Base-by-base conservation (phyloP, 78 protist genomes). In the Dictyostelium firmibasis region DNA sequence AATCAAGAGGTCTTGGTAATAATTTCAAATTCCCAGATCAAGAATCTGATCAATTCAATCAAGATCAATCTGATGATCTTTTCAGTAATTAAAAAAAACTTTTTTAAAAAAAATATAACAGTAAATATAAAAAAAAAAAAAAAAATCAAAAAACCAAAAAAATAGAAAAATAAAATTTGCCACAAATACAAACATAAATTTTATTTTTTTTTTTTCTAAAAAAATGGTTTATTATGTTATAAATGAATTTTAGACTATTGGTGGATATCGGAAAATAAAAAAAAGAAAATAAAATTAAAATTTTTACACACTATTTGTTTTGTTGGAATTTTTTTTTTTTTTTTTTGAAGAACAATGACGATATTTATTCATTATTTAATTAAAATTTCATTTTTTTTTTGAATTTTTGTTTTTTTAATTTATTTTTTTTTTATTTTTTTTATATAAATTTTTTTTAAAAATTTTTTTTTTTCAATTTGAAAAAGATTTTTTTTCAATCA, bases 1-100 rank as follows among this genome's bases (percentile, higher is more conserved):
- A 95, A 74, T 79, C 91, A 7, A 83, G 97, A 47, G 97, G 97
- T 64, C 85, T 95, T 33, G 97, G 97, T 74, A 86, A 81, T 25
- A 79, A 85, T 82, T 85, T 94, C 53, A 84, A 86, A 70, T 94
- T 94, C 96, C 96, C 96, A 92, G 89, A 77, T 38, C 33, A 81
- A 33, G 33, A 62, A 36, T 9, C 27, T 41, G 81, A 31, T 16
- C 36, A 25, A 43, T 27, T 41, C 62, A 83, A 91, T 25, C 74
- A 83, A 69, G 74, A 91, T 44, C 35, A 89, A 33, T 85, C 64
- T 64, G 86, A 91, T 79, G 94, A 91, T 64, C 81, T 91, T 25
- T 91, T 84, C 86, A 81, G 93, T 41, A 43, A 44, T 47, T 8
- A 62, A 62, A n/a, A 62, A 64, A 25, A 53, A 53, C 20, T 4